Conservation (phyloP, 208 protist genomes). For the Borovskyia barvae region DNA sequence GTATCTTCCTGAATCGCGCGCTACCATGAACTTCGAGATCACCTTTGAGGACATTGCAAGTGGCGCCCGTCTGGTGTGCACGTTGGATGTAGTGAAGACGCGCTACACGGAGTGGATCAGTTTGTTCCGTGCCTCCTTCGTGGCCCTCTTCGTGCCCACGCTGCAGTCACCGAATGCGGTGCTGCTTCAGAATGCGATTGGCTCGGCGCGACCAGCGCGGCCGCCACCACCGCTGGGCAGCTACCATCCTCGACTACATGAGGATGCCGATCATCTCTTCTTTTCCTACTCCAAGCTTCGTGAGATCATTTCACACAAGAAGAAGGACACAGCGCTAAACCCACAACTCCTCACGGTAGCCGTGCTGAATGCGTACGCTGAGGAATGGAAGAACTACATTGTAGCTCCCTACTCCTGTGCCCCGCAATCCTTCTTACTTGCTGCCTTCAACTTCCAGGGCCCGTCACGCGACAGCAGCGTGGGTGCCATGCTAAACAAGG, state of each 20-base stretch:
- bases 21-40: slow-evolving; percentile 66
- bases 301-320: slow-evolving; percentile 69
- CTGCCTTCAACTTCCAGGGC: slow-evolving; percentile 72
- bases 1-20: slow-evolving; percentile 48
- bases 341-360: slow-evolving; percentile 60
- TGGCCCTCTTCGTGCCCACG: slow-evolving; percentile 83
- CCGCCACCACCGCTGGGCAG: slow-evolving; percentile 29
- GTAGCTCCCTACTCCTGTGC: slow-evolving; percentile 55
- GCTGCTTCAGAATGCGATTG: slow-evolving; percentile 72
- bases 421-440: slow-evolving; percentile 63
- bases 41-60: slow-evolving; percentile 87
- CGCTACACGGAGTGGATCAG: slow-evolving; percentile 75
- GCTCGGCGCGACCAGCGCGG: slow-evolving; percentile 30
- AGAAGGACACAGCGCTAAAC: slow-evolving; percentile 63
- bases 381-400: slow-evolving; percentile 87
- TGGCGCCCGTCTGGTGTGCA: slow-evolving; percentile 58
- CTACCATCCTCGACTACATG: slow-evolving; percentile 35
- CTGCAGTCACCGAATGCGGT: slow-evolving; percentile 67
- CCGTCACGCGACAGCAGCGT: slow-evolving; percentile 27
- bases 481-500: slow-evolving; percentile 67
- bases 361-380: slow-evolving; percentile 80
- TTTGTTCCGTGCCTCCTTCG: slow-evolving; percentile 71
- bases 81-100: slow-evolving; percentile 57
- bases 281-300: slow-evolving; percentile 82
- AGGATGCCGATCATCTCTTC: slow-evolving; percentile 83